Conservation (phyloP, 176 grass and related monocot species). For the Cymbopogon citratus region DNA sequence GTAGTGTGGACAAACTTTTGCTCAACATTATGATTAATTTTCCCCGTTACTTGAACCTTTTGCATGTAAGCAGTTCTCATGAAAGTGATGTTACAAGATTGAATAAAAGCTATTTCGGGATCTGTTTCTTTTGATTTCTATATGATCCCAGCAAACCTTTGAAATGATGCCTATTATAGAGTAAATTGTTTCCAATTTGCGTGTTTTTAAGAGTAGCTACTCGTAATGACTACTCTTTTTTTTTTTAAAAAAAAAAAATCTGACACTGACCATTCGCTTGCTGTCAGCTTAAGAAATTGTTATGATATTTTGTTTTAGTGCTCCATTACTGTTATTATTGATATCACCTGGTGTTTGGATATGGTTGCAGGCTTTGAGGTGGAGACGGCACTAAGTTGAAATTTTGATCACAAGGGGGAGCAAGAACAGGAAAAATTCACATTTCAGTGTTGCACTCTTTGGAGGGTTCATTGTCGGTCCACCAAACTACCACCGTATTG, state of each 20-base stretch:
- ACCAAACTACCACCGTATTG: neutral
- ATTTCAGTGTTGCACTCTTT: constrained; percentile 3
- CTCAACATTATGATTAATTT: neutral
- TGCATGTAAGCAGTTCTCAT: neutral
- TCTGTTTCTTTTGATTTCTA: constrained; percentile 17
- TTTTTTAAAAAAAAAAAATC: neutral
- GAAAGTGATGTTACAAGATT: neutral
- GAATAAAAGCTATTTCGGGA: neutral
- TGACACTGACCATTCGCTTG: constrained; percentile 5
- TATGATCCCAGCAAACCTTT: constrained; percentile 9
- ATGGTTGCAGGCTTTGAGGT: constrained; percentile 31
- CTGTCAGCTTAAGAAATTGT: neutral
- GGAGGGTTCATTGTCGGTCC: constrained; percentile 11
- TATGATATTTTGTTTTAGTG: constrained; percentile 2
- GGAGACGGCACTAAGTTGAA: neutral
- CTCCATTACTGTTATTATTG: constrained; percentile 18
- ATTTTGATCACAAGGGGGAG: neutral
- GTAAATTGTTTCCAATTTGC: neutral
- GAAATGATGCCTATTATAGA: neutral
- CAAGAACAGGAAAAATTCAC: constrained; percentile 1
- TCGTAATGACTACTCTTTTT: neutral
- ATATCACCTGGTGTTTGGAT: constrained; percentile 9
- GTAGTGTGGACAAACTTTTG: neutral
- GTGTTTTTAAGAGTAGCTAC: neutral
- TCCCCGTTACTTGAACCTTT: neutral